phyloP scores from a whole-genome alignment of 2,329 filamentous ascomycete genomes.

The Colletotrichum theobromicola region DNA sequence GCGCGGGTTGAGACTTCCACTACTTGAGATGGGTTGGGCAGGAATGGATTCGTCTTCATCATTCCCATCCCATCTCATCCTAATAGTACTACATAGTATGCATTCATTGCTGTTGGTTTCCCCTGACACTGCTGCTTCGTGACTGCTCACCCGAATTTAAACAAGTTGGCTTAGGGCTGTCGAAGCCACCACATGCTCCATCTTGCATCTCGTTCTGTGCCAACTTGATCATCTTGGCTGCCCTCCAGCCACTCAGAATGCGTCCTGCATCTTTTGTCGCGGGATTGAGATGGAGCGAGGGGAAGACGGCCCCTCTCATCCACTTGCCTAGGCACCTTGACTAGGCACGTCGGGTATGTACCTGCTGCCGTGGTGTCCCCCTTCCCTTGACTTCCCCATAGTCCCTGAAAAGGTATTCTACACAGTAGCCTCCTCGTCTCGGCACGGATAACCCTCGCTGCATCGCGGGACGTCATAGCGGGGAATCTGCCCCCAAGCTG shows the following conservation, averaged over 20 bases:
- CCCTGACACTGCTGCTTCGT: not conserved
- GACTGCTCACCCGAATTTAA: not conserved
- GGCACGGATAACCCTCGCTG: not conserved
- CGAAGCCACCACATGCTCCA: not conserved
- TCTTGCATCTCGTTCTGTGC: not conserved
- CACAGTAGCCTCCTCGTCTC: not conserved
- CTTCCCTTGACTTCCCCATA: not conserved
- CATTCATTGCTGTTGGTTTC: not conserved
- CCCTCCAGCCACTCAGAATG: not conserved
- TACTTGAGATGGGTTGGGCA: not conserved
- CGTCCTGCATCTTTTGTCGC: not conserved
- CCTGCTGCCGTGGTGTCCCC: not conserved
- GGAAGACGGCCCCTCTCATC: not conserved
- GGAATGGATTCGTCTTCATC: not conserved
- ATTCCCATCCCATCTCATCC: too few relatives aligned
- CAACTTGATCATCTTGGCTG: not conserved
- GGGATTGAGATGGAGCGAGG: not conserved
- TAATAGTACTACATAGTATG: too few relatives aligned
- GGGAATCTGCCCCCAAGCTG: not conserved
- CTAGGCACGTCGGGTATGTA: not conserved
- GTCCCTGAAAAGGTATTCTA: not conserved
- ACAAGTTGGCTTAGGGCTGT: not conserved
- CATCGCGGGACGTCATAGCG: constrained; percentile 10
- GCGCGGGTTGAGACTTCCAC: not conserved
- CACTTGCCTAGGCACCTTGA: not conserved